A percentile compares a stretch with the other conserved stretches of the same genome.
Conservation (phyloP, 2,329 filamentous ascomycete species). For the Escovopsis sp. region DNA sequence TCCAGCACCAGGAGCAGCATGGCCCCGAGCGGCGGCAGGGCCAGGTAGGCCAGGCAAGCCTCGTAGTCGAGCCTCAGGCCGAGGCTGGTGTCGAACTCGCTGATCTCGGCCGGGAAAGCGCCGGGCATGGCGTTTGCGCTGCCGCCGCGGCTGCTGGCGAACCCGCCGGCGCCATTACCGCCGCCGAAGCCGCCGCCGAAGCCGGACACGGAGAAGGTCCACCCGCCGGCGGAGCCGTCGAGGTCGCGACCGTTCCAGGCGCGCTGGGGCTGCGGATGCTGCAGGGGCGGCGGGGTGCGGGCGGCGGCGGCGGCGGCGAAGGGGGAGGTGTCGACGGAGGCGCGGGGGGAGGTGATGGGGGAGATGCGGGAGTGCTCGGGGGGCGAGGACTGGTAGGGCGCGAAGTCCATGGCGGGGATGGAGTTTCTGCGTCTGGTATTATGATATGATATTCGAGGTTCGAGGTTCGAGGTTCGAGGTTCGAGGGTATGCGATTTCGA, state of each 20-base stretch:
- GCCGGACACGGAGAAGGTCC: conserved; percentile 6
- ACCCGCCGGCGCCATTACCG: no score
- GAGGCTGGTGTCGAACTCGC: conserved; percentile 82
- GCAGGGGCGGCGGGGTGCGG: conserved; percentile 27
- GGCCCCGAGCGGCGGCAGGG: conserved; percentile 71
- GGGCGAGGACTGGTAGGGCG: conserved; percentile 86
- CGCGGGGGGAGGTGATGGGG: conserved; percentile 41
- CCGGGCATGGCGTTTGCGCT: conserved; percentile 17
- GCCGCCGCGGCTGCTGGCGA: conserved; percentile 3
- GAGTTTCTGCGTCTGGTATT: neutral
- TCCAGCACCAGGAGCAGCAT: conserved; percentile 75
- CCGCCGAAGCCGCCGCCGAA: conserved; percentile 5
- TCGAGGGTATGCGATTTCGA: neutral
- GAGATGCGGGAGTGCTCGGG: conserved; percentile 76
- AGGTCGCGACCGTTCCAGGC: conserved; percentile 27
- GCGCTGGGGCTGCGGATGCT: conserved; percentile 41
- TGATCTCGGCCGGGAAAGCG: conserved; percentile 38
- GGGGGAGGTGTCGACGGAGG: conserved; percentile 39
- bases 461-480: no score
- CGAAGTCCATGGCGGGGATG: conserved; percentile 62
- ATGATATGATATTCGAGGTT: neutral
- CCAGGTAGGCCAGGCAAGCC: conserved; percentile 76
- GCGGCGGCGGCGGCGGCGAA: conserved; percentile 17
- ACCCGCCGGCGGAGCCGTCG: conserved; percentile 21
- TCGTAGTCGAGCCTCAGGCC: conserved; percentile 80